Conservation (phyloP, 2,329 filamentous ascomycete species). For the Diaporthe longicolla region DNA sequence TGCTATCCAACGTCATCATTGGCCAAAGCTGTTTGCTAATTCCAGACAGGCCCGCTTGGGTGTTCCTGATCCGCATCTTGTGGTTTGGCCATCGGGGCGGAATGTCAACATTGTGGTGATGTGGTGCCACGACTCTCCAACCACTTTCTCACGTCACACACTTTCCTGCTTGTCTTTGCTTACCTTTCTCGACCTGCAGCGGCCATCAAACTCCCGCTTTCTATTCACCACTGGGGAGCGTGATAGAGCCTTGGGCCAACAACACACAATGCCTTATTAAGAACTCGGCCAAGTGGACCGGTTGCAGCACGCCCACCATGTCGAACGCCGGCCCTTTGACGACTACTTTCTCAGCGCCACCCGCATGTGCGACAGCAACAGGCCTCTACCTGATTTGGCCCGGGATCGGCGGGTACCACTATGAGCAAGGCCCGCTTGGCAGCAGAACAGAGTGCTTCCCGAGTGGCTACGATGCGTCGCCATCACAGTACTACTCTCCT, state of each 20-base stretch:
- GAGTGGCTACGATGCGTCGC: constrained; percentile 45
- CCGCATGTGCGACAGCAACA: constrained; percentile 46
- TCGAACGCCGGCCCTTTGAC: constrained; percentile 48
- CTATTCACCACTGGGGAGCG: background rate
- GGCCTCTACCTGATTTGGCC: constrained; percentile 48
- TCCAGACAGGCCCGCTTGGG: constrained; percentile 14
- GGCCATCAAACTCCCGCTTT: background rate
- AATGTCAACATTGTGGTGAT: constrained; percentile 20
- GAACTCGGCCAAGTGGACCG: constrained; percentile 37
- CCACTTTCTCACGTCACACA: constrained; percentile 13
- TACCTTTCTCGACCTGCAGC: background rate
- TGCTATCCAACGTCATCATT: constrained; percentile 5
- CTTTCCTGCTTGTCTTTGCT: constrained; percentile 30
- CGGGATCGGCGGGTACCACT: constrained; percentile 41
- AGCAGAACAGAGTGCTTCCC: constrained; percentile 47
- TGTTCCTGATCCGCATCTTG: constrained; percentile 15
- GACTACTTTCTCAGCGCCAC: constrained; percentile 48
- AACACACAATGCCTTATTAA: constrained; percentile 23
- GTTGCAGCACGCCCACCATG: constrained; percentile 32
- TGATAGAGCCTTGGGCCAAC: constrained; percentile 2
- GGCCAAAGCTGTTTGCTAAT: background rate
- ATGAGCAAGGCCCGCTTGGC: constrained; percentile 48
- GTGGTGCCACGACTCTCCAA: constrained; percentile 20
- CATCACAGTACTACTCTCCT: constrained; percentile 49
- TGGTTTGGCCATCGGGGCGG: constrained; percentile 14